phyloP scores from a whole-genome alignment of 345 rosid genomes.

The Pseudoturritis turrita region DNA sequence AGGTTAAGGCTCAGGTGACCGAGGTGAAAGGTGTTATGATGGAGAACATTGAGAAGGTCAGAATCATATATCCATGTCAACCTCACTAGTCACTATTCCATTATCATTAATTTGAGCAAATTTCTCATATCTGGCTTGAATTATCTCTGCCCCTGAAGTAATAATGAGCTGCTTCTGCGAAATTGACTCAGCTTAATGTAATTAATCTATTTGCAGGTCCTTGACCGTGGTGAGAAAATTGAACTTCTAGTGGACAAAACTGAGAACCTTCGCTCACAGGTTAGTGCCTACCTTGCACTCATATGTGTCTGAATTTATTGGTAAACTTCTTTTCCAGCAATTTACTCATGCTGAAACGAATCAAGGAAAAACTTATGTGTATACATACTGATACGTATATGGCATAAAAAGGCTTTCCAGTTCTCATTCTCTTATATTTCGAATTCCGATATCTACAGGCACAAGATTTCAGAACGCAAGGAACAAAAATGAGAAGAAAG shows the following conservation, averaged over 20 bases:
- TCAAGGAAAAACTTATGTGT: not conserved
- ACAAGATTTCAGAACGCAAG: slow-evolving; percentile 69
- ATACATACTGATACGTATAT: not conserved
- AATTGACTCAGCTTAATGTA: not conserved
- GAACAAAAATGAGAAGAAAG: slow-evolving; percentile 64
- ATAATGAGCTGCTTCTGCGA: not conserved
- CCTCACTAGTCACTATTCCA: not conserved
- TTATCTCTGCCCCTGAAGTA: not conserved
- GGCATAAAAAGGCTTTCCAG: not conserved
- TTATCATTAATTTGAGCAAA: not conserved
- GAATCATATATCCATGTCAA: not conserved
- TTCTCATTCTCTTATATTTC: not conserved
- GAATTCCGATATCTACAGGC: slow-evolving; percentile 38
- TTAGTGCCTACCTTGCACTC: slow-evolving; percentile 3
- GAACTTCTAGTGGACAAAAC: slow-evolving; percentile 78
- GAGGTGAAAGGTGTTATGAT: slow-evolving; percentile 95
- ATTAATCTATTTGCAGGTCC: slow-evolving; percentile 40
- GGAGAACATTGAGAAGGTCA: slow-evolving; percentile 90
- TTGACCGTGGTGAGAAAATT: slow-evolving; percentile 80
- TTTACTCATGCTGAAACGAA: not conserved
- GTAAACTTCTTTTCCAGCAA: not conserved
- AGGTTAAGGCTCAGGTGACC: slow-evolving; percentile 85
- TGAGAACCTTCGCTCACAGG: slow-evolving; percentile 75
- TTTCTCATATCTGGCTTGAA: not conserved
- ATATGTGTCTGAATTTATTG: not conserved